phyloP scores from a whole-genome alignment of 805 yeast genomes.

The Suhomyces kilbournensis region DNA sequence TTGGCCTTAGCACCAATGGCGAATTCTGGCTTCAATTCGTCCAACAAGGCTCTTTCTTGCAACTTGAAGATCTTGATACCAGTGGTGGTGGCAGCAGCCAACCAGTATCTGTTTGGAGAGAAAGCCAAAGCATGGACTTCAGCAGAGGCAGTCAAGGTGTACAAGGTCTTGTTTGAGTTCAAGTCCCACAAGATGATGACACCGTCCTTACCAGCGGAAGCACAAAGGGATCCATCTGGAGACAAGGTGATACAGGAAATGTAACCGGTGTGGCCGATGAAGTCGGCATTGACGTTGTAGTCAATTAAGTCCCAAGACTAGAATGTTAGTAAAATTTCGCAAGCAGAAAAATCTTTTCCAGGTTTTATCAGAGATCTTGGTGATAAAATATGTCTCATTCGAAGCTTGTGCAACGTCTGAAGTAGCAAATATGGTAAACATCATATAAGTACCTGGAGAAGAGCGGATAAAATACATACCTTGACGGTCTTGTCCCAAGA shows the following conservation, averaged over 20 bases:
- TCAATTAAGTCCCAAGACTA: conserved; percentile 93
- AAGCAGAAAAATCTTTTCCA: not conserved
- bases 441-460: conserved; percentile 48
- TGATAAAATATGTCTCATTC: conserved; percentile 96
- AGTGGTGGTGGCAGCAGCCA: conserved; percentile 98
- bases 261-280: conserved; percentile 99
- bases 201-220: conserved; percentile 99
- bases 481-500: conserved; percentile 98
- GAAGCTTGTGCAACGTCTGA: conserved; percentile 72
- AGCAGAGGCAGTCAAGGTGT: conserved; percentile 92
- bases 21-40: conserved; percentile 97
- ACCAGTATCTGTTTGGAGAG: conserved; percentile 99
- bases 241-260: conserved; percentile 94
- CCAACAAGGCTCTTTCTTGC: conserved; percentile 90
- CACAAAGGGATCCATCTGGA: conserved; percentile 99
- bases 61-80: conserved; percentile 98
- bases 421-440: conserved; percentile 96
- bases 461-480: conserved; percentile 63
- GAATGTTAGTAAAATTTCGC: conserved; percentile 45
- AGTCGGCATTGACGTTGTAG: conserved; percentile 88
- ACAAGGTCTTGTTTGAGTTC: conserved; percentile 77
- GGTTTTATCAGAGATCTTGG: conserved; percentile 94
- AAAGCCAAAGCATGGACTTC: conserved; percentile 98
- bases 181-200: conserved; percentile 97
- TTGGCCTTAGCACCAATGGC: conserved; percentile 83